Evolutionary conservation across 179 eudicot species (phyloP), one percentile per base, ranked within the genome.

Genomic region (Spergularia azorica): DNA sequence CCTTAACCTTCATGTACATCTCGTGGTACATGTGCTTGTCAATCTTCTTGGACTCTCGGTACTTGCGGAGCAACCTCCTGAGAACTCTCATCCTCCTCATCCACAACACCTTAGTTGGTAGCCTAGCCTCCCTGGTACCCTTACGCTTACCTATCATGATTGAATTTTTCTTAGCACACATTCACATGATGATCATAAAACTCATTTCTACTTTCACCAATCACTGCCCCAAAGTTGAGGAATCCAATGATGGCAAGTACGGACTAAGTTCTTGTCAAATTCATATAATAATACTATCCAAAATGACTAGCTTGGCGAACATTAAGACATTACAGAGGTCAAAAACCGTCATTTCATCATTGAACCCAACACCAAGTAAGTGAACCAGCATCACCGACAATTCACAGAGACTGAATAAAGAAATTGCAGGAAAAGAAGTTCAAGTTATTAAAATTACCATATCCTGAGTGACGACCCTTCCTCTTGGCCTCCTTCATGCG

Each of bases 21-120:
- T 94, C 98, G 73, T 94, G 98, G 79, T 92, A 94, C 98, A 94
- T 94, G 82, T 94, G 97, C 81, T 92, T 94, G 89, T 94, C 98
- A 74, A 94, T 94, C 83, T 94, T 94, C 94, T 94, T 94, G 10
- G 98, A 74, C 76, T 94, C 98, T 3, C 98, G 46, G 79, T 94
- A 92, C 89, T 94, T 94, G 77, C 96, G 92, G 72, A 94, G 96
- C 82, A 94, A 79, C 62, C 98, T 90, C 80, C 98, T 89, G 3
- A 94, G 92, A 63, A 94, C 98, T 68, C 98, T 89, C 96, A 94
- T 84, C 80, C 98, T 94, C 84, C 98, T 89, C 98, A 94, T 94
- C 98, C 98, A 94, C 41, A 94, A 77, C 2, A 94, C 77, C 83
- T 94, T 94, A 50, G 98, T 94, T n/a, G 98, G 98, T 80, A 94